A percentile compares a stretch with the other conserved stretches of the same genome.
Evolutionary conservation across 345 rosid species (phyloP).

Genomic region (Lepidium didymum): DNA sequence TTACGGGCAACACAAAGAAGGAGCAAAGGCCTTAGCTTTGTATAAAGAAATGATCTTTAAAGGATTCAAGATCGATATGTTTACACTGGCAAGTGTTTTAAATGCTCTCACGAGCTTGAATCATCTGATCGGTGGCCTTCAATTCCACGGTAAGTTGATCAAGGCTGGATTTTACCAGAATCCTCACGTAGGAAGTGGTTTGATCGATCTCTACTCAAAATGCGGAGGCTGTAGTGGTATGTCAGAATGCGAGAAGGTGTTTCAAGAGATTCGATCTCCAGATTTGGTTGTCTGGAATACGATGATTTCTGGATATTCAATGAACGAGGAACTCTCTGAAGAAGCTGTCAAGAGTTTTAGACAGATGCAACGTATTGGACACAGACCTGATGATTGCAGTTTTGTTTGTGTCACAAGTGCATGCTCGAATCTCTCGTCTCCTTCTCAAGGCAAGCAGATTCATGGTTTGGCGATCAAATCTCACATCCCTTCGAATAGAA

Average conservation of each 20-base stretch:
- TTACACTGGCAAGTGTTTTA: conserved; percentile 73
- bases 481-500: conserved; percentile 52
- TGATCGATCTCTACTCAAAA: conserved; percentile 83
- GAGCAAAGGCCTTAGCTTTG: conserved; percentile 52
- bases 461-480: conserved; percentile 69
- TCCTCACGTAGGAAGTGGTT: conserved; percentile 79
- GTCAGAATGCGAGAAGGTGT: conserved; percentile 55
- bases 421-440: conserved; percentile 67
- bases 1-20: conserved; percentile 74
- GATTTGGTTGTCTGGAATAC: conserved; percentile 93
- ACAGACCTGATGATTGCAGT: conserved; percentile 77
- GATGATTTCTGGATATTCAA: conserved; percentile 77
- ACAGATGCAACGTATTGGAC: conserved; percentile 54
- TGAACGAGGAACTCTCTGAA: conserved; percentile 52
- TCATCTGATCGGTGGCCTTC: conserved; percentile 61
- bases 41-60: conserved; percentile 55
- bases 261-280: conserved; percentile 49
- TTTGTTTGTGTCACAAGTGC: conserved; percentile 74
- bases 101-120: conserved; percentile 56
- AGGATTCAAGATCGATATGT: conserved; percentile 61
- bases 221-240: conserved; percentile 45
- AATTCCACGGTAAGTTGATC: conserved; percentile 63
- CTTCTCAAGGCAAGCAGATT: conserved; percentile 73
- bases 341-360: conserved; percentile 64
- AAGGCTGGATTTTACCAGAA: conserved; percentile 66